Evolutionary conservation across 2,329 filamentous ascomycete species (phyloP), one percentile per base, ranked within the genome.

Genomic region (Allantophomopsis lycopodina): DNA sequence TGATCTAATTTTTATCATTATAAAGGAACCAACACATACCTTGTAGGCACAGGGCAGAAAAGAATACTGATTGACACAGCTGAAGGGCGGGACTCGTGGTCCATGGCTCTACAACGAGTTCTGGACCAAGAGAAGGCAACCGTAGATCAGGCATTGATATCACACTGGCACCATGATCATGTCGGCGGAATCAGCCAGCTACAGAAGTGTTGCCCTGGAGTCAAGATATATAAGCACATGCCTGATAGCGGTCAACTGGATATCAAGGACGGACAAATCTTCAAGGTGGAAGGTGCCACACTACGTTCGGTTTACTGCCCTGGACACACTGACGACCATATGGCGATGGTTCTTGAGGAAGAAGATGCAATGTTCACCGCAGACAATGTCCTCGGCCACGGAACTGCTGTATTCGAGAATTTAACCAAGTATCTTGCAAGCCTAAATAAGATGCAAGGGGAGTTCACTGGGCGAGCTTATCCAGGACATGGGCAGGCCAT

Each of bases 81-180:
- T 37, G 81, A 94, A 59, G 91, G 73, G 67, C 48, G 45, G 42
- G 73, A 78, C 2, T 68, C 72, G 28, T 98, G 89, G 89, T 68
- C 76, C 33, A 58, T 68, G 0, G 70, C 73, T 0, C 61, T 98
- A 30, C 71, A 73, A 46, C 61, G 66, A 4, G 73, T 79, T 0
- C 68, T 96, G 2, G 58, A 65, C 6, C 61, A 74, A 17, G 83
- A 94, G 55, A 69, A 77, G 17, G 80, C 81, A 15, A 71, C 66
- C 0, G 65, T 96, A 17, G 66, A 74, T n/a, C 64, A 68, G 14
- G 77, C 79, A 0, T 66, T 98, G 16, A 66, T 98, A 37, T 93
- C 88, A 0, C 91, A 98, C 58, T 94, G 88, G 86, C 91, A 98
- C 55, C 72, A 65, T 33, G 91, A 98, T 54, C 91, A 98, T 55